Percentiles rank a stretch among this genome's conserved stretches.
phyloP scores from a whole-genome alignment of 1,139 yeast genomes.

The Kodamaea arcana region DNA sequence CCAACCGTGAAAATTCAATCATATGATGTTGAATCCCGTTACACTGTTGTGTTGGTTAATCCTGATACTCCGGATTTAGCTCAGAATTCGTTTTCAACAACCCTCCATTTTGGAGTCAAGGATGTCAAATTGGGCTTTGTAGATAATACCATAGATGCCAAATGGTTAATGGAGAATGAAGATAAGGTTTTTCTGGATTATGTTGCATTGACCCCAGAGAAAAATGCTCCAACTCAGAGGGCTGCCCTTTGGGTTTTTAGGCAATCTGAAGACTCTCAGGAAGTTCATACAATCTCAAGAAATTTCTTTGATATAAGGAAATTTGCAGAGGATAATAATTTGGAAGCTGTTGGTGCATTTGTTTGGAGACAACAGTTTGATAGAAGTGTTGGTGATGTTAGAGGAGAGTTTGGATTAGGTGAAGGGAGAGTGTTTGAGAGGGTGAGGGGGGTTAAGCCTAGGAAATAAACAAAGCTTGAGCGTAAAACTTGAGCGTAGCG shows the following conservation, averaged over 20 bases:
- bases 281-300: slow-evolving; percentile 3
- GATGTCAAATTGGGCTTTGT: slow-evolving; percentile 62
- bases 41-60: slow-evolving; percentile 77
- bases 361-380: slow-evolving; percentile 89
- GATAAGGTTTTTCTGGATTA: slow-evolving; percentile 52
- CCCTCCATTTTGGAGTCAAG: slow-evolving; percentile 73
- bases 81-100: slow-evolving; percentile 65
- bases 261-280: slow-evolving; percentile 39
- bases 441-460: slow-evolving; percentile 33
- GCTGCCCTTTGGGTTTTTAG: slow-evolving; percentile 88
- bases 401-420: slow-evolving; percentile 69
- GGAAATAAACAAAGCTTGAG: no score
- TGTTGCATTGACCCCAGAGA: slow-evolving; percentile 84
- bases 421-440: slow-evolving; percentile 72
- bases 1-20: slow-evolving; percentile 77
- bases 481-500: no score
- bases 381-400: slow-evolving; percentile 61
- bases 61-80: slow-evolving; percentile 86
- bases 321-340: slow-evolving; percentile 51
- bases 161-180: slow-evolving; percentile 38
- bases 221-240: slow-evolving; percentile 79
- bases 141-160: slow-evolving; percentile 56
- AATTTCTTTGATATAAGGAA: slow-evolving; percentile 63
- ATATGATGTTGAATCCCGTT: slow-evolving; percentile 51
- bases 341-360: slow-evolving; percentile 84